A percentile compares a stretch with the other conserved stretches of the same genome.
Evolutionary conservation across 306 rosid species (phyloP).

Genomic region (Lathyrus oleraceus): DNA sequence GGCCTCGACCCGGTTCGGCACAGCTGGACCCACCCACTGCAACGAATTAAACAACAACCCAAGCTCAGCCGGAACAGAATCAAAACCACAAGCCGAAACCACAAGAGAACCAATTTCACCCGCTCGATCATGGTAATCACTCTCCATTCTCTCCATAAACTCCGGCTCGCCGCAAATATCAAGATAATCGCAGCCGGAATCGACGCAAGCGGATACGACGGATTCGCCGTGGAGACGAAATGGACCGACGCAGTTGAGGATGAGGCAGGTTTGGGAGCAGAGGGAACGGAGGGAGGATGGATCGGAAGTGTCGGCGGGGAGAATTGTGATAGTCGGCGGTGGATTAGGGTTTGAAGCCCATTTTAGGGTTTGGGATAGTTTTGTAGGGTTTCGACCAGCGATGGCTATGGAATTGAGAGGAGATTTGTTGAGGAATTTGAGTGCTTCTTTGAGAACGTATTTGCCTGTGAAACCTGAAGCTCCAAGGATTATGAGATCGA

Average conservation of each 20-base stretch:
- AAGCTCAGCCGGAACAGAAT: conserved; percentile 87
- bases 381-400: conserved; percentile 68
- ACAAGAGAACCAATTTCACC: conserved; percentile 60
- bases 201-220: conserved; percentile 70
- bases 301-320: conserved; percentile 63
- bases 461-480: conserved; percentile 93
- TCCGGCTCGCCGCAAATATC: conserved; percentile 92
- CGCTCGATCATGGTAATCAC: conserved; percentile 44
- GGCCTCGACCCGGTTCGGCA: conserved; percentile 63
- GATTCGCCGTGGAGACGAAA: conserved; percentile 84
- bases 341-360: conserved; percentile 68
- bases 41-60: conserved; percentile 71
- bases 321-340: conserved; percentile 57
- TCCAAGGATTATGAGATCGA: conserved; percentile 66
- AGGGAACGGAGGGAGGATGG: conserved; percentile 59
- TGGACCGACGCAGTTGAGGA: conserved; percentile 93
- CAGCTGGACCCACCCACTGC: conserved; percentile 64
- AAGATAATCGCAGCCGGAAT: conserved; percentile 70
- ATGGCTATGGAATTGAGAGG: conserved; percentile 75
- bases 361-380: conserved; percentile 55
- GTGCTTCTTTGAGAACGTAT: conserved; percentile 72
- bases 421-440: conserved; percentile 60
- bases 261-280: conserved; percentile 58
- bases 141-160: conserved; percentile 83
- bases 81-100: conserved; percentile 87